Evolutionary conservation across 179 eudicot species (phyloP).

Genomic region (Beta lomatogona): DNA sequence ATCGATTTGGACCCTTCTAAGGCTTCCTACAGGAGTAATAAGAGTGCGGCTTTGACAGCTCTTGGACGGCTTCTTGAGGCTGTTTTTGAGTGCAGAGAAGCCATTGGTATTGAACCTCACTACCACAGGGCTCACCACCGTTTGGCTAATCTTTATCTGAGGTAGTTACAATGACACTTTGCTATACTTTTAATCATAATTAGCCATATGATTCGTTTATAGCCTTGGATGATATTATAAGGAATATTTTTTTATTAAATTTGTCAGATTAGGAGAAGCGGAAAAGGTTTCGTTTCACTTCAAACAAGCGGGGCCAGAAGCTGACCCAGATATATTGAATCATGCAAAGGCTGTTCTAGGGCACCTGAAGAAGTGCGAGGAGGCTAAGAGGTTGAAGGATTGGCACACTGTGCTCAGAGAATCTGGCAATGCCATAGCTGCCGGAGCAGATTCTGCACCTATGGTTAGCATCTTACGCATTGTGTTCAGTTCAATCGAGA

Average conservation of each 20-base stretch:
- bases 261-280: constrained; percentile 68
- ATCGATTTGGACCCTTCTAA: constrained; percentile 57
- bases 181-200: neutral
- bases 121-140: constrained; percentile 78
- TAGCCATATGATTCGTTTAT: neutral
- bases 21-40: constrained; percentile 72
- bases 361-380: constrained; percentile 50
- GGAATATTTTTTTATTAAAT: neutral
- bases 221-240: neutral
- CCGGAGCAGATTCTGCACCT: constrained; percentile 79
- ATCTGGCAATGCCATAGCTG: constrained; percentile 44
- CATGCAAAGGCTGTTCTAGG: constrained; percentile 45
- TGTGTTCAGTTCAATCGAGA: neutral
- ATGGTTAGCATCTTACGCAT: constrained; percentile 43
- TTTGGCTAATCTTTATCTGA: constrained; percentile 67
- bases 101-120: constrained; percentile 57
- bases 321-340: constrained; percentile 43
- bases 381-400: constrained; percentile 53
- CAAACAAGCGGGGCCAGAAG: constrained; percentile 60
- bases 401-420: constrained; percentile 64
- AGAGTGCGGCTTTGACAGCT: constrained; percentile 77
- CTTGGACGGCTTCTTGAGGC: constrained; percentile 81
- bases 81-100: constrained; percentile 66
- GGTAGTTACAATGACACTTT: constrained; percentile 39
- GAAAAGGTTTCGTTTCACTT: constrained; percentile 64